phyloP scores from a whole-genome alignment of 192 early-diverging fungal species.

The Kappamyces sp. region DNA sequence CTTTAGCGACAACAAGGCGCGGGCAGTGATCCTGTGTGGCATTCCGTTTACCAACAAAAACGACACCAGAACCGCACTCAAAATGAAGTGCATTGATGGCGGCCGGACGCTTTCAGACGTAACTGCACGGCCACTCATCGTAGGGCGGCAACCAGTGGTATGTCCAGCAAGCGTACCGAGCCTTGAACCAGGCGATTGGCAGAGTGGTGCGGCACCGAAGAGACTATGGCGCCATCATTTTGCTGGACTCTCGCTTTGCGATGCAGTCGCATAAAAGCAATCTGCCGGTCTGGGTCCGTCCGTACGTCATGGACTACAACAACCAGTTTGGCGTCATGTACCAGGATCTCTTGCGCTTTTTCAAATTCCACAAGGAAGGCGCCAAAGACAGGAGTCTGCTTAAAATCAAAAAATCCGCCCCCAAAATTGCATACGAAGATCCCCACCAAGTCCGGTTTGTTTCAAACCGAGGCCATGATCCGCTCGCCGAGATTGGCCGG shows the following conservation, averaged over 20 bases:
- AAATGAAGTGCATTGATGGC: conserved; percentile 42
- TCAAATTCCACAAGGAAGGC: no score
- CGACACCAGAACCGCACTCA: conserved; percentile 52
- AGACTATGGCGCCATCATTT: conserved; percentile 62
- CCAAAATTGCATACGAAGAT: no score
- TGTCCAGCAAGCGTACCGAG: conserved; percentile 53
- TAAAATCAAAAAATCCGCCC: no score
- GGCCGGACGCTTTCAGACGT: background rate
- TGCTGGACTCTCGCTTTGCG: conserved; percentile 43
- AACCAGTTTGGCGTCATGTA: no score
- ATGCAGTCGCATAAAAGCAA: conserved; percentile 34
- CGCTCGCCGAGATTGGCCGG: no score
- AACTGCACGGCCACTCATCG: background rate
- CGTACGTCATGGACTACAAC: conserved; percentile 11
- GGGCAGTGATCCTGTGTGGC: conserved; percentile 61
- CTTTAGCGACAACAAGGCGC: conserved; percentile 58
- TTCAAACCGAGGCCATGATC: no score
- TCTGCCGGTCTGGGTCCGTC: conserved; percentile 67
- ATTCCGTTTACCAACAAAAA: conserved; percentile 51
- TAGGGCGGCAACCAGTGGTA: conserved; percentile 57
- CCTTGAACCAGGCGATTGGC: conserved; percentile 56
- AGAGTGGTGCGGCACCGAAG: conserved; percentile 52
- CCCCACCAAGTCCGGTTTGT: no score
- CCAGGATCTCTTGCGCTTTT: no score
- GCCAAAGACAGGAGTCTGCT: no score